phyloP scores from a whole-genome alignment of 129 eudicot genomes.

The Artemisia argyi region DNA sequence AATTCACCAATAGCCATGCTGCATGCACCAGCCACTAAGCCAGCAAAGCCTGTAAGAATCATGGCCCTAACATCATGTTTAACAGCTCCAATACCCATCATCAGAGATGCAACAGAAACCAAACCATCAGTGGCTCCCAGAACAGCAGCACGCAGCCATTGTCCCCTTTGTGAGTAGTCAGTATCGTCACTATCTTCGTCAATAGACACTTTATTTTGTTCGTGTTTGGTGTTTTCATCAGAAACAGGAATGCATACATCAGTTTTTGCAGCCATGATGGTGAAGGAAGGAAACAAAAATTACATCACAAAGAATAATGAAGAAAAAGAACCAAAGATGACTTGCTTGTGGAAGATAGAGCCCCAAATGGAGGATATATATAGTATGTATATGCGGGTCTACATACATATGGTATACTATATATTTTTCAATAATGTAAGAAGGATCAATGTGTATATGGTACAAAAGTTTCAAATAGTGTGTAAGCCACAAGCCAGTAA shows the following conservation, averaged over 20 bases:
- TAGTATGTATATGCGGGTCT: neutral
- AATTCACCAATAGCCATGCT: conserved; percentile 34
- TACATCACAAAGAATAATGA: conserved; percentile 1
- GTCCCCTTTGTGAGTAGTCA: conserved; percentile 38
- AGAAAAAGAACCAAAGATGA: neutral
- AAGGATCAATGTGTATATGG: conserved; percentile 17
- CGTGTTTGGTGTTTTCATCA: conserved; percentile 5
- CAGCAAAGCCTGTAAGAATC: conserved; percentile 31
- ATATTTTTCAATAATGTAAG: neutral
- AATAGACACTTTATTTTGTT: neutral
- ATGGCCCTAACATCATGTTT: conserved; percentile 26
- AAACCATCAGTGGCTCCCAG: conserved; percentile 36
- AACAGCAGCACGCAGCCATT: conserved; percentile 41
- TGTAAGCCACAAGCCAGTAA: conserved; percentile 35
- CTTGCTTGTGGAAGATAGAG: conserved; percentile 29
- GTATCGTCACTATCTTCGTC: conserved; percentile 13
- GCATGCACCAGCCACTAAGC: conserved; percentile 37
- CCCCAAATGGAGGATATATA: conserved; percentile 22
- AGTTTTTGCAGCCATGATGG: conserved; percentile 19
- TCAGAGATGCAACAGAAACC: conserved; percentile 27
- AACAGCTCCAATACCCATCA: conserved; percentile 37
- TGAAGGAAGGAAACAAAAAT: neutral
- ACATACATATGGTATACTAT: neutral
- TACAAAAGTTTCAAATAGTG: conserved; percentile 26
- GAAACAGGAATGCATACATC: conserved; percentile 25